Base-by-base conservation (phyloP, 2,329 filamentous ascomycete genomes). In the Ascocoryne sarcoides region DNA sequence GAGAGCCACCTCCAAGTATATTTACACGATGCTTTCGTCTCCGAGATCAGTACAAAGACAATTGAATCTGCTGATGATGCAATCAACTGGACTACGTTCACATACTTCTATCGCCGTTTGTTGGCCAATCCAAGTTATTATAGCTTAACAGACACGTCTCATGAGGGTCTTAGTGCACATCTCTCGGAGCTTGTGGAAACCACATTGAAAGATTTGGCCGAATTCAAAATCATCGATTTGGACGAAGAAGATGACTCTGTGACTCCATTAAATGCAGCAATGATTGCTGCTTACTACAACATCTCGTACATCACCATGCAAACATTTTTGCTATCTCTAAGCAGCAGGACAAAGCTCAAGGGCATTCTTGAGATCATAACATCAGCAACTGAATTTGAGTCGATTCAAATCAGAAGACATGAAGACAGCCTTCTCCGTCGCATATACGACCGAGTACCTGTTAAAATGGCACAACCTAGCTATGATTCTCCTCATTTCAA, bases 231-330 rank as follows among this genome's bases (percentile, higher is more conserved):
- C 49, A 88, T 98, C 51, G 89, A 96, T 54, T 76, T 95, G 36
- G 90, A 96, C 50, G 89, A 95, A 58, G 88, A 93, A 36, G 90
- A 96, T 58, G 90, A 94, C 54, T 81, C 80, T 1, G 82, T 96
- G 32, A 76, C 84, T 14, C 89, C 92, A 10, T 76, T 95, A 55
- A 96, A 98, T 62, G 84, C 90, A 2, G 92, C 92, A 51, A 95
- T 95, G 85, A 96, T 98, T 58, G 88, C 86, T 8, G 88, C 92
- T 1, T 96, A 98, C 71, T 98, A 98, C 73, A 96, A 95, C 64
- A 95, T 98, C 58, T 95, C 90, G 4, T 96, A 95, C 66, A 85
- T 95, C 62, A 98, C 92, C 2, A 98, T 98, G 89, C 90, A 98
- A 66, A 98, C 92, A 0, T 90, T 98, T 71, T 70, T 98, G 37